Percentiles rank a stretch among this genome's conserved stretches.
phyloP scores from a whole-genome alignment of 345 rosid species.

The Microcos paniculata region DNA sequence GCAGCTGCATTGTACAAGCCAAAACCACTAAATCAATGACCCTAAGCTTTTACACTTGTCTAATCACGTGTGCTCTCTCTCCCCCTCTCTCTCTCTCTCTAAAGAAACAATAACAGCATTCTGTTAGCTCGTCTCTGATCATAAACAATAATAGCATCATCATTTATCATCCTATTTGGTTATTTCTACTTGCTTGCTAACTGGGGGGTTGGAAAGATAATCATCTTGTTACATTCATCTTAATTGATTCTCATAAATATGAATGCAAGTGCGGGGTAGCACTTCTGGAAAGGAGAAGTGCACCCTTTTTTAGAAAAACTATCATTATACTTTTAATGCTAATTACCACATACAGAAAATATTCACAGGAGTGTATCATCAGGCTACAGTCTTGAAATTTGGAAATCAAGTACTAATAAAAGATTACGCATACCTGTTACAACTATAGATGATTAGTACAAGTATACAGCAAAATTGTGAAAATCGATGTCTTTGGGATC shows the following conservation, averaged over 20 bases:
- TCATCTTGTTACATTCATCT: not conserved
- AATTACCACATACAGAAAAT: not conserved
- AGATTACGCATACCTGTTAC: not conserved
- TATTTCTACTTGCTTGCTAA: slow-evolving; percentile 6
- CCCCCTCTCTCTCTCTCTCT: not conserved
- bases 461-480: not conserved
- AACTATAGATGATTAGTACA: slow-evolving; percentile 6
- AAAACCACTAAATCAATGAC: not conserved
- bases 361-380: not conserved
- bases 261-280: not conserved
- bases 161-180: not conserved
- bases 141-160: not conserved
- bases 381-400: not conserved
- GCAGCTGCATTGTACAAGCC: not conserved
- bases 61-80: not conserved
- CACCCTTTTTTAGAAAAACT: not conserved
- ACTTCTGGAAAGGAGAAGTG: not conserved
- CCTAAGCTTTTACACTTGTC: not conserved
- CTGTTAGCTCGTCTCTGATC: not conserved
- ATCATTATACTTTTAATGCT: not conserved
- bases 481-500: not conserved
- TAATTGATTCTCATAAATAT: not conserved
- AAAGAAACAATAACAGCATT: not conserved
- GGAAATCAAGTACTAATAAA: not conserved
- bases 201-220: not conserved